Conservation (phyloP, 306 rosid species). For the Trifolium dubium region DNA sequence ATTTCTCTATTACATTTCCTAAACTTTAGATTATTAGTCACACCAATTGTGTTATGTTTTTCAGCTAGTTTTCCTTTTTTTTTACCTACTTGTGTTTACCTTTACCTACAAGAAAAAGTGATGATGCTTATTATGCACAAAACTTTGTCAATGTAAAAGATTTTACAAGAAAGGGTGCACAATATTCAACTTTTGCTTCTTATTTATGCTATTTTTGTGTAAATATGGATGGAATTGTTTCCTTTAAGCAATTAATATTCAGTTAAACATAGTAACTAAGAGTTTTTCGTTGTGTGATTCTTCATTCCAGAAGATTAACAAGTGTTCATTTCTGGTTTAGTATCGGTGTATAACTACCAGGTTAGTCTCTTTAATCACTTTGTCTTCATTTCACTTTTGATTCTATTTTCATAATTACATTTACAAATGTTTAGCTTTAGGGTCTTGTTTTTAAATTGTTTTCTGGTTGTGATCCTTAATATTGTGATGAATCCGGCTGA, state of each 20-base stretch:
- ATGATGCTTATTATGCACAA: constrained; percentile 6
- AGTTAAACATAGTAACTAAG: background rate
- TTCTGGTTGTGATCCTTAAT: background rate
- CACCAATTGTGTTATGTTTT: constrained; percentile 33
- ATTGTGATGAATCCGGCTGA: background rate
- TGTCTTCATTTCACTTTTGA: constrained; percentile 3
- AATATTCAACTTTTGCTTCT: constrained; percentile 1
- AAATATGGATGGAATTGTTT: background rate
- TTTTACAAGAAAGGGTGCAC: background rate
- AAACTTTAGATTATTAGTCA: background rate
- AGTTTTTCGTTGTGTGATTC: constrained; percentile 24
- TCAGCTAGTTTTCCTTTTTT: constrained; percentile 6
- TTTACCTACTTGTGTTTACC: constrained; percentile 44
- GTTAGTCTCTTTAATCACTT: constrained; percentile 13
- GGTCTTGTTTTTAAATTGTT: background rate
- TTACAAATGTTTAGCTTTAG: constrained; percentile 13
- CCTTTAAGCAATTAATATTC: background rate
- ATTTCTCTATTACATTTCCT: constrained; percentile 1
- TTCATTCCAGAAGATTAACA: constrained; percentile 44
- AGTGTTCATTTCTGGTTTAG: background rate
- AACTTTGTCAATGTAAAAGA: background rate
- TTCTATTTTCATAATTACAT: constrained; percentile 19
- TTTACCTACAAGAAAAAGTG: background rate
- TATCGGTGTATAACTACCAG: background rate
- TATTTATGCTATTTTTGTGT: background rate